Conservation (phyloP, 441 rosid genomes). For the Pelargonium cotyledonis region DNA sequence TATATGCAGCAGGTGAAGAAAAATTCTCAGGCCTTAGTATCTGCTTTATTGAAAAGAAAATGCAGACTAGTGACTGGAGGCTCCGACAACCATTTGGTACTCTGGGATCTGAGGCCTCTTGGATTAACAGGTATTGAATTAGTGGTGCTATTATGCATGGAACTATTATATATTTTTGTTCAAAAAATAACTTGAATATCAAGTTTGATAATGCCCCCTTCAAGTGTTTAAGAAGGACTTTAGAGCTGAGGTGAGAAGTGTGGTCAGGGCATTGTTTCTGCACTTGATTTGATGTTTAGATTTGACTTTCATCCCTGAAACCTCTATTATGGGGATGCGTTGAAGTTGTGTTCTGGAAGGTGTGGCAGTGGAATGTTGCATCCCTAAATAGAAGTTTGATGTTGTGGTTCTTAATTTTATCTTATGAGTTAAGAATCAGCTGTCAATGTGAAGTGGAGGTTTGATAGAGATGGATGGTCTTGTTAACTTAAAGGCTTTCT, state of each 20-base stretch:
- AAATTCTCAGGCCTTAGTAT: slow-evolving; percentile 86
- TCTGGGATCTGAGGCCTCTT: slow-evolving; percentile 81
- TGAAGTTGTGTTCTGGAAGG: not conserved
- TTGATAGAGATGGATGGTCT: not conserved
- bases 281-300: not conserved
- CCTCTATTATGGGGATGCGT: not conserved
- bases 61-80: slow-evolving; percentile 92
- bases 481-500: not conserved
- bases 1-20: slow-evolving; percentile 91
- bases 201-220: not conserved
- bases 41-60: slow-evolving; percentile 66
- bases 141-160: not conserved
- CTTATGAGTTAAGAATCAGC: not conserved
- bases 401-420: not conserved
- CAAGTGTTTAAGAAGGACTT: not conserved
- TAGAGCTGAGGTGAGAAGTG: not conserved
- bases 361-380: not conserved
- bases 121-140: slow-evolving; percentile 65
- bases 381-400: not conserved
- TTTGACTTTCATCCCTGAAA: not conserved
- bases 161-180: not conserved
- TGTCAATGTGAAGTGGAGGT: not conserved
- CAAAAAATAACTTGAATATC: not conserved
- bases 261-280: not conserved
- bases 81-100: slow-evolving; percentile 87